phyloP scores from a whole-genome alignment of 495 filamentous ascomycete species.

The Poronia punctata region DNA sequence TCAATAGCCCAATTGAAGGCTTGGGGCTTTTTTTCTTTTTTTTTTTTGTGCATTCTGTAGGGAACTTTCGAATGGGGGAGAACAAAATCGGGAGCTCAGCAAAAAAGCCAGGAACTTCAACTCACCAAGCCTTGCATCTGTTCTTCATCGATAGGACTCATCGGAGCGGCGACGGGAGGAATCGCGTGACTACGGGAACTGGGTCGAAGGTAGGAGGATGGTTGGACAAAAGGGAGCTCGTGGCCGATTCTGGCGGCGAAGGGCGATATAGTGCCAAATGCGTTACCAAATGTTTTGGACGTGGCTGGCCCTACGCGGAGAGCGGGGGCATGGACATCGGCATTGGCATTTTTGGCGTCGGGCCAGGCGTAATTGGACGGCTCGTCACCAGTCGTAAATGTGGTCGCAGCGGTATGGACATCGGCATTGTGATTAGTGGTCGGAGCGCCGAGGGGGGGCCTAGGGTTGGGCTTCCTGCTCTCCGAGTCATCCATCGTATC shows the following conservation, averaged over 20 bases:
- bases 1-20: too few relatives aligned
- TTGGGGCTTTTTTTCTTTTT: too few relatives aligned
- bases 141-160: constrained; percentile 77
- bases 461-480: constrained; percentile 7
- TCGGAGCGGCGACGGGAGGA: constrained; percentile 43
- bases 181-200: constrained; percentile 44
- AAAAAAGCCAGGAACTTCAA: constrained; percentile 5
- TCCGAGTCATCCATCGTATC: constrained; percentile 11
- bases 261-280: background rate
- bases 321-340: background rate
- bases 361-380: background rate
- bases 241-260: constrained; percentile 27
- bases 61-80: constrained; percentile 1
- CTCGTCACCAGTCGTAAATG: constrained; percentile 1
- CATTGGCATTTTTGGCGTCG: constrained; percentile 1
- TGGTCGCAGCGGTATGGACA: background rate
- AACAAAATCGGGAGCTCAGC: constrained; percentile 4
- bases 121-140: constrained; percentile 89
- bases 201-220: constrained; percentile 78
- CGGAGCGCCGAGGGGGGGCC: too few relatives aligned
- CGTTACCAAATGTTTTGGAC: constrained; percentile 1
- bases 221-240: constrained; percentile 62
- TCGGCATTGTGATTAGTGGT: background rate
- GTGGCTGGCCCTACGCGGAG: constrained; percentile 9
- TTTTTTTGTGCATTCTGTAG: background rate